These are phyloP conservation scores for Leptographium flavum DNA, from an alignment of 2,329 filamentous ascomycete genomes.

Conservation along the genomic window DNA sequence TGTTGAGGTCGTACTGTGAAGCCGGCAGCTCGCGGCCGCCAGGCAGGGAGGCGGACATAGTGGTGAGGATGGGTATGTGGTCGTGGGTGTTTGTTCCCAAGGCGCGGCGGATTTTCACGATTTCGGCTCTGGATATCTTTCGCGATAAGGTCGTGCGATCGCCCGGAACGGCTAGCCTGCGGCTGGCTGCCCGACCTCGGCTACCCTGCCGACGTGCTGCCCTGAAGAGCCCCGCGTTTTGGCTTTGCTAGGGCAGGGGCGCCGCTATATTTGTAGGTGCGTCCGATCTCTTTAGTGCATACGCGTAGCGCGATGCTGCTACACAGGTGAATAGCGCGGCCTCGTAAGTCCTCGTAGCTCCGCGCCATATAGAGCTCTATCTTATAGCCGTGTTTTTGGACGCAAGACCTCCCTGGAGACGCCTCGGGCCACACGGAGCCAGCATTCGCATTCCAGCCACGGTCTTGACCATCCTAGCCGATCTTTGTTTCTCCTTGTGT, in stretches of 20 bases:
- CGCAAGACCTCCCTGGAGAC: no score
- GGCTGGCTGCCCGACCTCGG: not conserved
- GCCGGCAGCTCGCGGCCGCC: slow-evolving; percentile 69
- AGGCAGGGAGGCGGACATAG: slow-evolving; percentile 52
- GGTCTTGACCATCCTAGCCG: no score
- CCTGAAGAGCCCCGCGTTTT: not conserved
- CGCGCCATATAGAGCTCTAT: not conserved
- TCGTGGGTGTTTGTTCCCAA: not conserved
- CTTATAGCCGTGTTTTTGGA: not conserved
- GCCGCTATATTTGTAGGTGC: no score
- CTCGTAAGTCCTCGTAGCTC: not conserved
- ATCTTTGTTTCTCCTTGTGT: no score
- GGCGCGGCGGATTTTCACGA: not conserved
- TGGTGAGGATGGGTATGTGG: not conserved
- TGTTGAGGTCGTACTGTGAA: slow-evolving; percentile 83
- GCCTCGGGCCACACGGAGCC: no score
- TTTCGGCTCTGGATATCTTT: no score
- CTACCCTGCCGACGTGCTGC: not conserved
- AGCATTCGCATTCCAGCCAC: no score
- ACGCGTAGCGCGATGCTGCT: no score
- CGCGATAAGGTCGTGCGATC: not conserved
- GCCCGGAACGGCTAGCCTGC: not conserved
- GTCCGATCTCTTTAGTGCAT: no score
- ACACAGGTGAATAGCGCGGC: no score
- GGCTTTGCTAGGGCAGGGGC: not conserved